Evolutionary conservation across 208 protist species (phyloP).

Genomic region (Trypanosoma caninum): DNA sequence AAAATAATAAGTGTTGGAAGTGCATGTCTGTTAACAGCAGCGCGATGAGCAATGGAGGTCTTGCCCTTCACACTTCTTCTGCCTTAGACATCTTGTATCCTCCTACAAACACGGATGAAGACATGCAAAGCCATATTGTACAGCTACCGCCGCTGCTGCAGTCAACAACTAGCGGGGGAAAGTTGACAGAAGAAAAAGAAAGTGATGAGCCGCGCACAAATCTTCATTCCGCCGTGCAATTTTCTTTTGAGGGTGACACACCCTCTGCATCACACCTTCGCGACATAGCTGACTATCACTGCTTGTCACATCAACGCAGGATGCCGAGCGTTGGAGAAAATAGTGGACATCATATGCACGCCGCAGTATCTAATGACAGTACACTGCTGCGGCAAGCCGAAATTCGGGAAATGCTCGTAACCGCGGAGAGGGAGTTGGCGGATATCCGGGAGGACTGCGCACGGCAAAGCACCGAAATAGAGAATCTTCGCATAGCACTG

Average conservation of each 20-base stretch:
- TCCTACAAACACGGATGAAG: not conserved
- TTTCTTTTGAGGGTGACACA: not conserved
- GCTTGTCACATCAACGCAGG: not conserved
- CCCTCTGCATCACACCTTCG: not conserved
- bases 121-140: not conserved
- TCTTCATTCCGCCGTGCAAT: not conserved
- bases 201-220: not conserved
- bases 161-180: not conserved
- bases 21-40: constrained; percentile 20
- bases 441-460: constrained; percentile 59
- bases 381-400: constrained; percentile 40
- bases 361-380: not conserved
- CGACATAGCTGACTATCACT: not conserved
- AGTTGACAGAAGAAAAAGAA: not conserved
- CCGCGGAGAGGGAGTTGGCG: constrained; percentile 65
- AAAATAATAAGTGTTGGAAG: not conserved
- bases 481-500: constrained; percentile 52
- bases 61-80: constrained; percentile 1
- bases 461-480: constrained; percentile 39
- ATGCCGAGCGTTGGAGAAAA: not conserved
- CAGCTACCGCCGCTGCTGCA: constrained; percentile 20
- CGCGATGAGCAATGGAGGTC: constrained; percentile 1
- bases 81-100: constrained; percentile 4
- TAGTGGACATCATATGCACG: not conserved
- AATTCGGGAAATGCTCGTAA: constrained; percentile 64